Conservation (phyloP, 2,329 filamentous ascomycete species). For the Calcarisporium arbuscula region DNA sequence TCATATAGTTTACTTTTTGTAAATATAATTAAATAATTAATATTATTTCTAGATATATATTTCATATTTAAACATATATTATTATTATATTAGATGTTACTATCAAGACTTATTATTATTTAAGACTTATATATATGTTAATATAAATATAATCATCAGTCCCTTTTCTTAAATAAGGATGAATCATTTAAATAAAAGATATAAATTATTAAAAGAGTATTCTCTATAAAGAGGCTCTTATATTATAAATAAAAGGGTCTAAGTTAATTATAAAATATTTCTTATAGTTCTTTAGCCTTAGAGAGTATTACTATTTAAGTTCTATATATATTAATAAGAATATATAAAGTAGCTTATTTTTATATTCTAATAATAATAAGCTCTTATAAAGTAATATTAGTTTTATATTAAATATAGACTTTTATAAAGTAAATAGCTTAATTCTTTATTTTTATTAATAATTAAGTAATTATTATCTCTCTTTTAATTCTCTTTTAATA, state of each 20-base stretch:
- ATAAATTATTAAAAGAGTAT: constrained; percentile 3
- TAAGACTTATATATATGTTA: neutral
- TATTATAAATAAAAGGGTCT: too few species aligned
- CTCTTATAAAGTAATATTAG: neutral
- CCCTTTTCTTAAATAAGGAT: neutral
- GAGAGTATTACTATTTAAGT: neutral
- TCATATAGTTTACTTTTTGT: too few species aligned
- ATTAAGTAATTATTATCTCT: neutral
- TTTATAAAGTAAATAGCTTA: neutral
- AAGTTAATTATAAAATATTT: constrained; percentile 1
- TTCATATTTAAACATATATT: neutral
- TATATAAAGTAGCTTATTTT: neutral
- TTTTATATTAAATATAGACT: neutral
- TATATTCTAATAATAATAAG: neutral
- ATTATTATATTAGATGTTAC: constrained; percentile 1
- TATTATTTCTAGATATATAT: neutral
- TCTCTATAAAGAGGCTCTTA: neutral
- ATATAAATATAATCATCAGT: neutral
- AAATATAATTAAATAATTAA: neutral
- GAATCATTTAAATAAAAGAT: neutral
- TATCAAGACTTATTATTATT: constrained; percentile 1
- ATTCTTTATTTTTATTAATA: neutral
- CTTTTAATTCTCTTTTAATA: neutral
- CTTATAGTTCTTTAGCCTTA: neutral
- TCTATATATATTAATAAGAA: neutral